A percentile compares a stretch with the other conserved stretches of the same genome.
Conservation (phyloP, 441 rosid genomes). For the Populus hybrid region DNA sequence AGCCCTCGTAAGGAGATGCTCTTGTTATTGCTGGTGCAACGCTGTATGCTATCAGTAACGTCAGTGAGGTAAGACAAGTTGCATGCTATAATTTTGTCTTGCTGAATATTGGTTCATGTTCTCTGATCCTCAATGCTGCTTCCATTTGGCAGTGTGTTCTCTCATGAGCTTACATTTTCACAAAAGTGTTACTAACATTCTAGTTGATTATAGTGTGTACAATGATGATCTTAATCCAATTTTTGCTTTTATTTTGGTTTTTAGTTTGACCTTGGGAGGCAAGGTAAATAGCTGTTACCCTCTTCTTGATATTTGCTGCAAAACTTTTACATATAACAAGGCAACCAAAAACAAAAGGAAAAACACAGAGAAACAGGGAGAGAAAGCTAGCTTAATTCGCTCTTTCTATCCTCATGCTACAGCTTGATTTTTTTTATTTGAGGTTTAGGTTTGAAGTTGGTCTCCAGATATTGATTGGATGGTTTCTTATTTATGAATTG, state of each 20-base stretch:
- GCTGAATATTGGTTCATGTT: neutral
- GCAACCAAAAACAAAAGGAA: neutral
- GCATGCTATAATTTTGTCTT: neutral
- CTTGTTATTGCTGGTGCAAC: slow-evolving; percentile 89
- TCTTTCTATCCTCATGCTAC: neutral
- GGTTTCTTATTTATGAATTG: neutral
- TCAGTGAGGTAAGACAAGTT: slow-evolving; percentile 66
- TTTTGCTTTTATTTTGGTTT: neutral
- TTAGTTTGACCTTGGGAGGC: neutral
- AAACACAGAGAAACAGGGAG: neutral
- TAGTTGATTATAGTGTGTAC: neutral
- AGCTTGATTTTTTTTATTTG: neutral
- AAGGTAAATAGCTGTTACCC: neutral
- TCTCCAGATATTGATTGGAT: neutral
- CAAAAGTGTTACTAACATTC: neutral
- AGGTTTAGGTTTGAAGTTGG: neutral
- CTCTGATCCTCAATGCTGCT: neutral
- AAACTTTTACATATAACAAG: neutral
- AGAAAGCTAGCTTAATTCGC: neutral
- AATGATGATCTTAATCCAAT: neutral
- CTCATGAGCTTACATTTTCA: neutral
- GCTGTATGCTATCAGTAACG: slow-evolving; percentile 73
- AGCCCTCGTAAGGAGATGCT: slow-evolving; percentile 72
- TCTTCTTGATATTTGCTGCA: neutral
- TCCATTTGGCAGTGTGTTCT: neutral